Percentiles rank a stretch among this genome's conserved stretches.
These are phyloP conservation scores for Nothophoma quercina DNA, from an alignment of 2,329 filamentous ascomycete genomes.

Conservation along the genomic window DNA sequence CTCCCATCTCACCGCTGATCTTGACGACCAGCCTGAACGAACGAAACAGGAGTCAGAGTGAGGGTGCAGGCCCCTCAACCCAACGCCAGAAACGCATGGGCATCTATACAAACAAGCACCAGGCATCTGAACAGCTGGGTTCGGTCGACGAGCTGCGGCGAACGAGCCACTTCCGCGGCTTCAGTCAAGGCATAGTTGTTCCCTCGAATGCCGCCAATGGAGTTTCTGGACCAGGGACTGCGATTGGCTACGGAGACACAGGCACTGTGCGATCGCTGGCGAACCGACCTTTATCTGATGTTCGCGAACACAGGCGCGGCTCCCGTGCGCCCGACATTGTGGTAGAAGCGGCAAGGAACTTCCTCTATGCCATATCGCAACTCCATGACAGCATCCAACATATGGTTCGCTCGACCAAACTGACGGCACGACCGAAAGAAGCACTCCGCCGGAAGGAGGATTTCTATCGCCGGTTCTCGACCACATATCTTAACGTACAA, in stretches of 20 bases:
- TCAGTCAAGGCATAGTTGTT: slow-evolving; percentile 64
- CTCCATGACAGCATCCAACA: slow-evolving; percentile 49
- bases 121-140: slow-evolving; percentile 58
- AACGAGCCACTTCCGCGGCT: slow-evolving; percentile 63
- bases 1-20: slow-evolving; percentile 74
- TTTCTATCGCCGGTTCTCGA: slow-evolving; percentile 64
- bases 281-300: slow-evolving; percentile 62
- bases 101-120: slow-evolving; percentile 62
- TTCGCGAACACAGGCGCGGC: slow-evolving; percentile 63
- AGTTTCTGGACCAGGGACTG: slow-evolving; percentile 43
- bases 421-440: slow-evolving; percentile 54
- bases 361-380: slow-evolving; percentile 64
- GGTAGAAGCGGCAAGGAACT: slow-evolving; percentile 63
- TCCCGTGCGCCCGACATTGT: slow-evolving; percentile 57
- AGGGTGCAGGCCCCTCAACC: slow-evolving; percentile 62
- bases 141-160: slow-evolving; percentile 61
- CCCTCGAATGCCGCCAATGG: slow-evolving; percentile 38
- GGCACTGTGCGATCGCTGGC: slow-evolving; percentile 45
- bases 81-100: slow-evolving; percentile 67
- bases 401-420: slow-evolving; percentile 47
- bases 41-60: slow-evolving; percentile 69
- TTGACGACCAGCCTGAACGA: slow-evolving; percentile 73
- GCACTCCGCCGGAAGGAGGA: slow-evolving; percentile 46
- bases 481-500: slow-evolving; percentile 63
- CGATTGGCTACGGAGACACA: slow-evolving; percentile 44